phyloP scores from a whole-genome alignment of 148 eudicot genomes.

The Diospyros kaki region DNA sequence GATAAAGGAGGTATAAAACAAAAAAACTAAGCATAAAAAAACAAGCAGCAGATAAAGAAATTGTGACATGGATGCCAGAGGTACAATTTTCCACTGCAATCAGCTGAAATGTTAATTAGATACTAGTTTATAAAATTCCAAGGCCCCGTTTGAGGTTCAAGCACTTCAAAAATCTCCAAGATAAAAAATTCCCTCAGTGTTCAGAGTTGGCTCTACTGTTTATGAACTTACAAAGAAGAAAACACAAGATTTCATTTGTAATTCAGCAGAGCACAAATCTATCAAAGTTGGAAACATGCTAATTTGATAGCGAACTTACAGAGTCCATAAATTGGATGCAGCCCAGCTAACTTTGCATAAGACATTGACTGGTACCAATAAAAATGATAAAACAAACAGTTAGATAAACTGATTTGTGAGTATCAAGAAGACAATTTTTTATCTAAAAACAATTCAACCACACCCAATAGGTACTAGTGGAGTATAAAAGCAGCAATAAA shows the following conservation, averaged over 20 bases:
- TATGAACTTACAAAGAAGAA: background rate
- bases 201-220: background rate
- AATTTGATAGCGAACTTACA: constrained; percentile 57
- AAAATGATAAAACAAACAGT: constrained; percentile 18
- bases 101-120: background rate
- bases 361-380: constrained; percentile 75
- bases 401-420: background rate
- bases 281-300: background rate
- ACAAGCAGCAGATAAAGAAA: background rate
- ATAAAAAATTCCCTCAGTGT: background rate
- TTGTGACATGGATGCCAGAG: background rate
- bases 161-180: background rate
- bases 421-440: background rate
- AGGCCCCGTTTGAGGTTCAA: background rate
- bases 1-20: background rate
- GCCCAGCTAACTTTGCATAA: constrained; percentile 96
- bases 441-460: too few species aligned
- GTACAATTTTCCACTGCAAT: background rate
- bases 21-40: background rate
- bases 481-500: background rate
- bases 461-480: too few species aligned
- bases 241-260: background rate
- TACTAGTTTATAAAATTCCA: background rate
- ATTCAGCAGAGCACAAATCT: background rate
- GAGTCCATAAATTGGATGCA: constrained; percentile 91